Percentiles rank a stretch among this genome's conserved stretches.
Conservation (phyloP, 352 stramenopile species). For the Phytophthora multivora region DNA sequence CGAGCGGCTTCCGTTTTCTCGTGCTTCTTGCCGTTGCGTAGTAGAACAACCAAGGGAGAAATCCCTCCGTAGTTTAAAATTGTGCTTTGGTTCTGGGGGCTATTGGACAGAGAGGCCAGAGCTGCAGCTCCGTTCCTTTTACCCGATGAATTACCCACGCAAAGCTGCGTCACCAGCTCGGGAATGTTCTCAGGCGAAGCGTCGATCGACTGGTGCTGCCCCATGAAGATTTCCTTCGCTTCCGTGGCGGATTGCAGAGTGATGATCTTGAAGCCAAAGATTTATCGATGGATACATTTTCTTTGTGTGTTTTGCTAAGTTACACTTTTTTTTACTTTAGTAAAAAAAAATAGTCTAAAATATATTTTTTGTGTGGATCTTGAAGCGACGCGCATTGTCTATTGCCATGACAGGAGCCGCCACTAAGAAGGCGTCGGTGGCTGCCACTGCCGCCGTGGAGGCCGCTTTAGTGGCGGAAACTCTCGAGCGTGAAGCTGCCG, state of each 20-base stretch:
- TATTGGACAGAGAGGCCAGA: neutral
- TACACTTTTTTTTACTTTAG: neutral
- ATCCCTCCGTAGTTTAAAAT: neutral
- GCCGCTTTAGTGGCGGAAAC: slow-evolving; percentile 6
- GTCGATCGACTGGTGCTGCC: neutral
- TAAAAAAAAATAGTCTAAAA: too few species aligned
- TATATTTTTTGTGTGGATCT: slow-evolving; percentile 8
- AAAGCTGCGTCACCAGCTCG: neutral
- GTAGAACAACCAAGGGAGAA: neutral
- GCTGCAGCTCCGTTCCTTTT: neutral
- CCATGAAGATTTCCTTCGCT: neutral
- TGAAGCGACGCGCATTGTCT: slow-evolving; percentile 18
- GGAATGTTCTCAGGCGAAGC: neutral
- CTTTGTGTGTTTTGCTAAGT: neutral
- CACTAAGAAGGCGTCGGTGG: slow-evolving; percentile 18
- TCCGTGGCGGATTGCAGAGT: neutral
- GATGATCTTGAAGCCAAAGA: neutral
- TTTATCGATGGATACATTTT: neutral
- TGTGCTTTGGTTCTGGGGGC: neutral
- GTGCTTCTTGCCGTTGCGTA: too few species aligned
- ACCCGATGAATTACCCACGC: neutral
- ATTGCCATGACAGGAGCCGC: slow-evolving; percentile 11
- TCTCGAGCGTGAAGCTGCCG: slow-evolving; percentile 9
- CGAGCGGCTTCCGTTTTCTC: too few species aligned
- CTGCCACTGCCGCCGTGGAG: slow-evolving; percentile 1